These are phyloP conservation scores for Phyllosticta paracitricarpa DNA, from an alignment of 2,329 filamentous ascomycete genomes.

Conservation along the genomic window DNA sequence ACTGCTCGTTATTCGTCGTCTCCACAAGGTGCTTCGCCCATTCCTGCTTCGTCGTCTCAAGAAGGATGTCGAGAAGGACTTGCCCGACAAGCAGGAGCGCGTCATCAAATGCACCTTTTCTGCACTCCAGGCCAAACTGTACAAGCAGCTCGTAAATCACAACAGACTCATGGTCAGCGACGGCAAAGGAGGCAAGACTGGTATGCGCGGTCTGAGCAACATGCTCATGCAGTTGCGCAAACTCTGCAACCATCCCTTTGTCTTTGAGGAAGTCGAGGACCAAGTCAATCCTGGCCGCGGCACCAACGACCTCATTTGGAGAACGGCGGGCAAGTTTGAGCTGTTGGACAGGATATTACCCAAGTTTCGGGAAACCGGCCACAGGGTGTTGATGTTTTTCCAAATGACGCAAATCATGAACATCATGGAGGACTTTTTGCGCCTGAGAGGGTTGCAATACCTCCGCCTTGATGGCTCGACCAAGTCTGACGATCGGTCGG, in stretches of 20 bases:
- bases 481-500: constrained; percentile 93
- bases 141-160: constrained; percentile 95
- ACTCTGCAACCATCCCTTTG: constrained; percentile 97
- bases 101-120: constrained; percentile 99
- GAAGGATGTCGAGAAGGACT: constrained; percentile 98
- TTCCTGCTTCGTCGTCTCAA: constrained; percentile 97
- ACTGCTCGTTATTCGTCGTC: constrained; percentile 90
- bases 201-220: constrained; percentile 90
- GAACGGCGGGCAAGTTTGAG: constrained; percentile 95
- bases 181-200: constrained; percentile 89
- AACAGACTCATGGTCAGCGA: constrained; percentile 92
- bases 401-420: constrained; percentile 99
- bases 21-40: constrained; percentile 93
- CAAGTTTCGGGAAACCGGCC: constrained; percentile 82
- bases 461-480: constrained; percentile 92
- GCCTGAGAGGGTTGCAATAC: constrained; percentile 73
- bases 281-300: constrained; percentile 87
- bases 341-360: constrained; percentile 83
- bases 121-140: constrained; percentile 80
- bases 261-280: constrained; percentile 95
- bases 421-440: constrained; percentile 98
- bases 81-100: constrained; percentile 97
- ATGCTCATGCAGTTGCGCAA: constrained; percentile 99
- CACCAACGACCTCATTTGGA: constrained; percentile 91
- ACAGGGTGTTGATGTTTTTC: constrained; percentile 99